phyloP scores from a whole-genome alignment of 768 basidiomycete genomes.

The Amanita subjunquillea region DNA sequence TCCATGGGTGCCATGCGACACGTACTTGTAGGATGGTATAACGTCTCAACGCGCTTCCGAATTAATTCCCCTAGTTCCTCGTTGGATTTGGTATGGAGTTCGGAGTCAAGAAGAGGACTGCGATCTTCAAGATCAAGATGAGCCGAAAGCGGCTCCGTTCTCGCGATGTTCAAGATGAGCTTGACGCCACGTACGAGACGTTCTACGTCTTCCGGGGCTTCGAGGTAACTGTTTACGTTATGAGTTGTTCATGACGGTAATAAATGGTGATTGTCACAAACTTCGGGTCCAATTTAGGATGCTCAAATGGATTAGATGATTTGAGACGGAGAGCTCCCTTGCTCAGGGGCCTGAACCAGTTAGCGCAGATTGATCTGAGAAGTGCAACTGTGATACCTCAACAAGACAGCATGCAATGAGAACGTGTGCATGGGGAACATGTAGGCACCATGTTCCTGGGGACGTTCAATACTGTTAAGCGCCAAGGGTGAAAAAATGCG shows the following conservation, averaged over 20 bases:
- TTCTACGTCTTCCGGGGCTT: conserved; percentile 24
- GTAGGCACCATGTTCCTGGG: conserved; percentile 24
- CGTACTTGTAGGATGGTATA: conserved; percentile 35
- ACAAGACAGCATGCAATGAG: conserved; percentile 24
- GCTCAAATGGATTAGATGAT: conserved; percentile 25
- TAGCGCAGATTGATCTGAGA: background rate
- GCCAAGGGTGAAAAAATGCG: background rate
- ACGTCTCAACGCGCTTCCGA: conserved; percentile 29
- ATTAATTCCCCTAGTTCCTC: conserved; percentile 28
- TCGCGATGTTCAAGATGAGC: conserved; percentile 23
- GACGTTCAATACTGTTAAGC: background rate
- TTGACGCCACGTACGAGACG: conserved; percentile 27
- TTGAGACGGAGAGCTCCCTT: conserved; percentile 25
- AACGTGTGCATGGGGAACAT: conserved; percentile 28
- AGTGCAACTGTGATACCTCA: conserved; percentile 16
- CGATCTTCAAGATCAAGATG: conserved; percentile 21
- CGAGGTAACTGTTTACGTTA: conserved; percentile 22
- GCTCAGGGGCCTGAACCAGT: conserved; percentile 23
- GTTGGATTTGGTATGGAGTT: conserved; percentile 22
- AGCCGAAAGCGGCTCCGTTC: conserved; percentile 22
- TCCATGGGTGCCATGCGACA: conserved; percentile 33
- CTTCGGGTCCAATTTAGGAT: conserved; percentile 29
- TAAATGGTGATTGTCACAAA: conserved; percentile 8
- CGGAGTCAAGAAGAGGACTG: conserved; percentile 25
- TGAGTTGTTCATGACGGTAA: background rate